phyloP scores from a whole-genome alignment of 2,329 filamentous ascomycete genomes.

The Apiospora saccharicola region DNA sequence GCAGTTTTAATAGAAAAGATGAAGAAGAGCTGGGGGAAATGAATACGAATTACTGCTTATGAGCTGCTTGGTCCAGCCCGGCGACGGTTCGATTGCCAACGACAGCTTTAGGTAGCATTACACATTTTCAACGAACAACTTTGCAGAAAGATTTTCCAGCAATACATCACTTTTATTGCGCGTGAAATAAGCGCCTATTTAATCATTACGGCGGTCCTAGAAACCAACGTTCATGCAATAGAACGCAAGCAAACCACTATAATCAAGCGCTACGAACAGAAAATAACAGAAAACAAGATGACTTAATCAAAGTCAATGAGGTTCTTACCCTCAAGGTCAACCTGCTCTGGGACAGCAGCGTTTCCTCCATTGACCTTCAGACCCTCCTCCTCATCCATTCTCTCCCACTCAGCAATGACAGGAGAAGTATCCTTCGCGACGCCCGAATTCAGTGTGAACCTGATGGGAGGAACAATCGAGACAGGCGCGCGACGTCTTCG shows the following conservation, averaged over 20 bases:
- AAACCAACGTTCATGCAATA: neutral
- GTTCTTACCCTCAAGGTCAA: neutral
- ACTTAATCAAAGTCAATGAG: constrained; percentile 5
- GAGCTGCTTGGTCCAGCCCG: too few relatives aligned
- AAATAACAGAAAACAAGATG: neutral
- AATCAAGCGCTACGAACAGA: neutral
- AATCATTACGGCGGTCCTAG: neutral
- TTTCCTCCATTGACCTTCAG: neutral
- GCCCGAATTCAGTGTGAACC: neutral
- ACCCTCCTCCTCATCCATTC: neutral
- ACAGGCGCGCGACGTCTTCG: neutral
- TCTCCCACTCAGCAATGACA: constrained; percentile 23
- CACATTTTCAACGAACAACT: too few relatives aligned
- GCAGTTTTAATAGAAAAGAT: neutral
- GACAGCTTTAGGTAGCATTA: too few relatives aligned
- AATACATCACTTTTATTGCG: neutral
- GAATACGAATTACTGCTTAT: neutral
- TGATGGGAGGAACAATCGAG: neutral
- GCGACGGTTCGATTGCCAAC: too few relatives aligned
- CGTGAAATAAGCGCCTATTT: neutral
- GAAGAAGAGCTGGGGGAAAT: neutral
- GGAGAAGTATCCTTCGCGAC: neutral
- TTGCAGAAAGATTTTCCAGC: too few relatives aligned
- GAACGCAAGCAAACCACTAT: neutral
- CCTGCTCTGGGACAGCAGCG: neutral